Conservation (phyloP, 768 basidiomycete species). For the Agrocybe pediades region DNA sequence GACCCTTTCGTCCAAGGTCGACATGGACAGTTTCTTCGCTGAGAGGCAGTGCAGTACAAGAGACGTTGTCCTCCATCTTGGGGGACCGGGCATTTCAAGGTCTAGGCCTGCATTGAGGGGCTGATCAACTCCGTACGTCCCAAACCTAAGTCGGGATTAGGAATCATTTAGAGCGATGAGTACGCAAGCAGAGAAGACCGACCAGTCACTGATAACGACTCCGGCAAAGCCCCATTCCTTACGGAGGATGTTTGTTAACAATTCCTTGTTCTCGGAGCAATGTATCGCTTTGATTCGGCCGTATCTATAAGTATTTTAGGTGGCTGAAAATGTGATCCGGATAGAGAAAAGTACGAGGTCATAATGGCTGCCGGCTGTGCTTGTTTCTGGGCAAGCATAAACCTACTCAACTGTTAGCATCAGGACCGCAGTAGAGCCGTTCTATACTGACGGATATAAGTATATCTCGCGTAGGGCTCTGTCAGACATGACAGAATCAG, state of each 20-base stretch:
- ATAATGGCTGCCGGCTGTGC: conserved; percentile 67
- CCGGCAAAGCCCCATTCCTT: conserved; percentile 77
- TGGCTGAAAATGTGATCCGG: neutral
- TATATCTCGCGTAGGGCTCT: conserved; percentile 74
- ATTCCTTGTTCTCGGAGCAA: conserved; percentile 63
- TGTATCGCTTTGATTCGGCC: conserved; percentile 75
- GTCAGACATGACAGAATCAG: conserved; percentile 63
- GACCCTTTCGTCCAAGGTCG: conserved; percentile 53
- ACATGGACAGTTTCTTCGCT: conserved; percentile 46
- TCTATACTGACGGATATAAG: conserved; percentile 57
- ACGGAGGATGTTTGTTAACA: conserved; percentile 66
- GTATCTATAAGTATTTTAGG: conserved; percentile 43
- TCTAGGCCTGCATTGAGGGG: conserved; percentile 75
- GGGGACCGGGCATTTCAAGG: conserved; percentile 77
- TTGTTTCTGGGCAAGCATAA: conserved; percentile 68
- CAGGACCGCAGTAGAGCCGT: neutral
- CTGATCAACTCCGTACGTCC: conserved; percentile 69
- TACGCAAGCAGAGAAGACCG: conserved; percentile 1
- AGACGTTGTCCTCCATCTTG: conserved; percentile 61
- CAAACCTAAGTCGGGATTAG: conserved; percentile 49
- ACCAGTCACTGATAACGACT: conserved; percentile 81
- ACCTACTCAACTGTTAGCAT: conserved; percentile 33
- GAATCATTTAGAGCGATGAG: neutral
- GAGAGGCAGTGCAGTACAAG: conserved; percentile 40
- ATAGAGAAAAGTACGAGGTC: conserved; percentile 50